phyloP scores from a whole-genome alignment of 768 basidiomycete genomes.

The Russula virescens region DNA sequence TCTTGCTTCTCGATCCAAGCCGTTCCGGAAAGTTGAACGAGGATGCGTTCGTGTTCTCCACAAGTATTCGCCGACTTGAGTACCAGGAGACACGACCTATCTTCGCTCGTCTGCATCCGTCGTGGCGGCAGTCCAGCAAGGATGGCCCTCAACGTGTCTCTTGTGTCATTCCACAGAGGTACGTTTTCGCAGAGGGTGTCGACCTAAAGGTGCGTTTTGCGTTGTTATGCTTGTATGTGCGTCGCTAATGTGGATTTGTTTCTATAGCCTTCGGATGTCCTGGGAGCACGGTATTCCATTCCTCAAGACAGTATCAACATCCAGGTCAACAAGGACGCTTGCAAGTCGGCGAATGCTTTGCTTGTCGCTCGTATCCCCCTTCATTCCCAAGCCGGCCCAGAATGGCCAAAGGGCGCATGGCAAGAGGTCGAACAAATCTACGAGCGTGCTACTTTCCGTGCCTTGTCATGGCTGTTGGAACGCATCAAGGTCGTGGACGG shows the following conservation, averaged over 20 bases:
- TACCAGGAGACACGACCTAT: constrained; percentile 78
- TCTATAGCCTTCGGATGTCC: constrained; percentile 26
- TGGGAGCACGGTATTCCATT: constrained; percentile 59
- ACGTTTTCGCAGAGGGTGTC: constrained; percentile 49
- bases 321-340: constrained; percentile 52
- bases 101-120: constrained; percentile 62
- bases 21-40: constrained; percentile 67
- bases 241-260: not conserved
- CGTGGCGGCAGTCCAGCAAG: constrained; percentile 69
- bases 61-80: constrained; percentile 68
- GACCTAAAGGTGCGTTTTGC: constrained; percentile 46
- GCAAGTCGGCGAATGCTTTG: constrained; percentile 69
- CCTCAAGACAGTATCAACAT: constrained; percentile 52
- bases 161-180: constrained; percentile 58
- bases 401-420: constrained; percentile 77
- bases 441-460: constrained; percentile 74
- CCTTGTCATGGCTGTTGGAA: constrained; percentile 83
- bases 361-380: constrained; percentile 74
- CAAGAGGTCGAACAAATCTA: constrained; percentile 80
- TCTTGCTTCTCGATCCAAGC: constrained; percentile 82
- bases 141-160: constrained; percentile 44
- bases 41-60: constrained; percentile 84
- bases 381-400: constrained; percentile 57
- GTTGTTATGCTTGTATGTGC: not conserved
- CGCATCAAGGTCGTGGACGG: constrained; percentile 72